Evolutionary conservation across 371 early-diverging fungal genomes (phyloP), one percentile per base, ranked within the genome.

Genomic region (Lichtheimia ramosa): DNA sequence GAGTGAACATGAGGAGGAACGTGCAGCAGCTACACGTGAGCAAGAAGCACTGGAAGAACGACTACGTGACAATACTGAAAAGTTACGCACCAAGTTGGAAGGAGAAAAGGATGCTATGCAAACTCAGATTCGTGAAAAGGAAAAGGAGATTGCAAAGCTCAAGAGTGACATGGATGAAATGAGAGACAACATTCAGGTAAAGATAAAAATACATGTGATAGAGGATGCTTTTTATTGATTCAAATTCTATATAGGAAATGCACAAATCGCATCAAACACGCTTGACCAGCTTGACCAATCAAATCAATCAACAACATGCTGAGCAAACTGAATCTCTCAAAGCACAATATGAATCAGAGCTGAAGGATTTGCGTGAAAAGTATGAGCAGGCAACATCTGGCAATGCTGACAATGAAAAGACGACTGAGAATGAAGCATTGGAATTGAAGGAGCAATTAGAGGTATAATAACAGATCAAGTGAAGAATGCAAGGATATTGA

Each of bases 201-300:
- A n/a, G 10, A 24, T 43, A 49, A 15, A 20, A 1, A 1, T 34
- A 8, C 10, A 8, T 34, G 34, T 3, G 2, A 25, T 34, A 8
- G 5, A 8, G 8, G 34, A 8, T 34, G 10, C 2, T 2, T 8
- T 34, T 34, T 1, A 34, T 34, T 2, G 8, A 34, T 34, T 34
- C 10, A 2, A 25, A 25, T 5, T 5, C 2, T 34, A 8, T 34
- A 34, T 43, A 68, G 65, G 59, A 64, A 20, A 64, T 69, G 63
- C 69, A 69, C 53, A 64, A 69, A 49, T 61, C 62, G 6, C 69
- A 69, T 53, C 69, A 69, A 25, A 40, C 52, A 15, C 69, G 69
- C 5, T 21, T 69, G 51, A 69, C 69, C 3, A 51, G 54, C 18
- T 24, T 69, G 43, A 62, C 65, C 13, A 58, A 65, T 41, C 65